phyloP scores from a whole-genome alignment of 2,329 filamentous ascomycete species.

The Malbranchea zuffiana region DNA sequence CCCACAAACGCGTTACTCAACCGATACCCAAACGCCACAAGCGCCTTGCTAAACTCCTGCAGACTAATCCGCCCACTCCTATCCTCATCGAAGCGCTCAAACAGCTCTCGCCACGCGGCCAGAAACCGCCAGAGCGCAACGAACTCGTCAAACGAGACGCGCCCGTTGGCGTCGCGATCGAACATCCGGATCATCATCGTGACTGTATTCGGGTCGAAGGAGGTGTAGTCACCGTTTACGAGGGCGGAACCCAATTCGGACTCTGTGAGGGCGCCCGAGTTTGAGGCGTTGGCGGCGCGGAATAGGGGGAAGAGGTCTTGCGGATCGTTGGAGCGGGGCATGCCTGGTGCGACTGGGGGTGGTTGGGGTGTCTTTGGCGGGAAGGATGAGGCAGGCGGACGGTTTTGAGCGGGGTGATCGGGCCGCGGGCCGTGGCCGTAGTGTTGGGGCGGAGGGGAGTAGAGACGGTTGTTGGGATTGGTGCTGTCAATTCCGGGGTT shows the following conservation, averaged over 20 bases:
- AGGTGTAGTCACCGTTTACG: constrained; percentile 91
- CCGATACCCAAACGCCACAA: constrained; percentile 87
- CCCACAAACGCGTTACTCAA: constrained; percentile 74
- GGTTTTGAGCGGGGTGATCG: constrained; percentile 42
- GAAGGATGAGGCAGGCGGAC: constrained; percentile 48
- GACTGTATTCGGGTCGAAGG: constrained; percentile 88
- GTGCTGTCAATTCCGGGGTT: constrained; percentile 21
- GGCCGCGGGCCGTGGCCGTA: constrained; percentile 43
- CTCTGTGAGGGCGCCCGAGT: constrained; percentile 73
- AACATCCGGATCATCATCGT: constrained; percentile 99
- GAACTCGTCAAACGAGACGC: constrained; percentile 91
- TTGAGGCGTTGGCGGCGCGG: constrained; percentile 70
- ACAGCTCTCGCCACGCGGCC: constrained; percentile 83
- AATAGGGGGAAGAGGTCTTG: constrained; percentile 70
- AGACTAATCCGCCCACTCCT: constrained; percentile 75
- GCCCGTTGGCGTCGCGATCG: constrained; percentile 77
- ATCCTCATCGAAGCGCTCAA: constrained; percentile 90
- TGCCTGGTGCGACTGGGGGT: constrained; percentile 26
- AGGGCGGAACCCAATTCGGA: constrained; percentile 77
- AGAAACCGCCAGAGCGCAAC: constrained; percentile 94
- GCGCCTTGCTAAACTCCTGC: constrained; percentile 76
- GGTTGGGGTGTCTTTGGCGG: constrained; percentile 55
- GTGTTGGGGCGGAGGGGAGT: constrained; percentile 36
- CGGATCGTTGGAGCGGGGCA: constrained; percentile 40
- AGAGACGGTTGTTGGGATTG: constrained; percentile 30